Percentiles rank a stretch among this genome's conserved stretches.
These are phyloP conservation scores for Iris pallida DNA, from an alignment of 116 monocot species.

Conservation along the genomic window DNA sequence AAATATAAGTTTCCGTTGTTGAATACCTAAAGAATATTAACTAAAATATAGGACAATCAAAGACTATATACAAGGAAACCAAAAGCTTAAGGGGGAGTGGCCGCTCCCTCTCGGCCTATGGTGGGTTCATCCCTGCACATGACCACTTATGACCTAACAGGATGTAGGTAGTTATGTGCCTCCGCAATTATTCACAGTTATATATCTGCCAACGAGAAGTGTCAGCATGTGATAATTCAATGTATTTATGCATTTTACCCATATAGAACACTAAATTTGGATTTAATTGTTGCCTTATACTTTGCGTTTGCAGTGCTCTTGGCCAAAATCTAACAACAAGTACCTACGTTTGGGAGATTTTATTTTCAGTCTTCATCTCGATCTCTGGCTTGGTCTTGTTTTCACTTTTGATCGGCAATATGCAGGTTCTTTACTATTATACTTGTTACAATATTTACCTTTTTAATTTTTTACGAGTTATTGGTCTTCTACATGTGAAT, in stretches of 20 bases:
- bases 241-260: background rate
- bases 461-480: background rate
- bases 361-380: constrained; percentile 71
- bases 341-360: constrained; percentile 68
- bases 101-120: too few species aligned
- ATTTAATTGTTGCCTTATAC: constrained; percentile 3
- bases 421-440: constrained; percentile 82
- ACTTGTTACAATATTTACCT: background rate
- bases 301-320: constrained; percentile 67
- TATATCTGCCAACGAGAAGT: too few species aligned
- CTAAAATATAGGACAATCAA: too few species aligned
- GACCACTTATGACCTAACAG: too few species aligned
- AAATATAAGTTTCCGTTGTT: too few species aligned
- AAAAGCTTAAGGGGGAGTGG: too few species aligned
- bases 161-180: too few species aligned
- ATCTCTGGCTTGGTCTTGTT: constrained; percentile 84
- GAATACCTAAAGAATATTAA: too few species aligned
- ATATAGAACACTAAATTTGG: background rate
- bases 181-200: too few species aligned
- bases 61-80: too few species aligned
- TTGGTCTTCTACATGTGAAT: background rate
- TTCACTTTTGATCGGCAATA: constrained; percentile 92
- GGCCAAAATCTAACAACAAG: constrained; percentile 86
- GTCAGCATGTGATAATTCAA: too few species aligned
- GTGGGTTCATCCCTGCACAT: too few species aligned